Base-by-base conservation (phyloP, 2,329 filamentous ascomycete genomes). In the Xylaria sp. region DNA sequence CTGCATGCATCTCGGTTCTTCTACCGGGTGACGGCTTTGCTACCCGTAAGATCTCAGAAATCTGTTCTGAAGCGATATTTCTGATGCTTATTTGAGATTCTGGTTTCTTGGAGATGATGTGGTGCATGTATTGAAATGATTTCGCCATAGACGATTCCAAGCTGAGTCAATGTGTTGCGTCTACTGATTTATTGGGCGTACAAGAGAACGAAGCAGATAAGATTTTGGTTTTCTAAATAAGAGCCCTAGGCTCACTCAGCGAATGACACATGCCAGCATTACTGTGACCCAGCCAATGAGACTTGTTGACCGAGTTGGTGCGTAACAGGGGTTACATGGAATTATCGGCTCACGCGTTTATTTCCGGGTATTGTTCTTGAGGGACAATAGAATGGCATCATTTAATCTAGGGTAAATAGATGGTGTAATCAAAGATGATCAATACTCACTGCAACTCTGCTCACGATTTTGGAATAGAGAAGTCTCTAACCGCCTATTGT, bases 1-100 rank as follows among this genome's bases (percentile, higher is more conserved):
- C 66, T 63, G 46, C 28, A 59, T 66, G 63, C 58, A 59, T 61
- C 40, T 68, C 53, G 44, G 38, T 42, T 62, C 23, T 36, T 59
- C 53, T 62, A 40, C 23, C 59, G 33, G 23, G 36, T 61, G 56
- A 60, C 31, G 54, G n/a, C 28, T 51, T 57, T 49, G 49, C 49
- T 51, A 60, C 28, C 65, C 36, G 40, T 56, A 58, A 57, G 20
- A 61, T 62, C 57, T 62, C 44, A 38, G 38, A 40, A 40, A 17
- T 13, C 38, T 40, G 15, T 42, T 28, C 26, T 17, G 40, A 38
- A 38, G 36, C 36, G 4, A 60, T 28, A n/a, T 23, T 28, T 36
- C 28, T 13, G 4, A 31, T 59, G 20, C 54, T 59, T 44, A 20
- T 59, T 31, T 28, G 26, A 17, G 13, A 31, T 33, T 23, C 20